Evolutionary conservation across 306 rosid species (phyloP).

Genomic region (Hippophae gyantsensis): DNA sequence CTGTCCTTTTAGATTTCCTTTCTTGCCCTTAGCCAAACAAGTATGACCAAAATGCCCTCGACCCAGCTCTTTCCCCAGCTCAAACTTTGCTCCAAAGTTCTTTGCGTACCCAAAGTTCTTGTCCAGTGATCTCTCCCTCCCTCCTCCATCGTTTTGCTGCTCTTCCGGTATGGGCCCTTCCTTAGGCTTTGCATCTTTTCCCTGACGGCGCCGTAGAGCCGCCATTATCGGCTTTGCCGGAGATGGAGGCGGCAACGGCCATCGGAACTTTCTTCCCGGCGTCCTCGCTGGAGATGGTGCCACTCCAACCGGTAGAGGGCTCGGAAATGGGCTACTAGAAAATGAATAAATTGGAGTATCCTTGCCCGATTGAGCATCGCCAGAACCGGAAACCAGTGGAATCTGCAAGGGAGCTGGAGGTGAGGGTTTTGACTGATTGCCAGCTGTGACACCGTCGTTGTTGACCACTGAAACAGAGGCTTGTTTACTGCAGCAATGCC

Average conservation of each 20-base stretch:
- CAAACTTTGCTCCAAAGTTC: conserved; percentile 75
- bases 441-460: conserved; percentile 17
- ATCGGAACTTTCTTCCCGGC: conserved; percentile 63
- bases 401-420: conserved; percentile 4
- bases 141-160: conserved; percentile 37
- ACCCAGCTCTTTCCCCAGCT: conserved; percentile 85
- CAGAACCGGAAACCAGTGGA: conserved; percentile 13
- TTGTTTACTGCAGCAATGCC: conserved; percentile 71
- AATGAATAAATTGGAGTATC: conserved; percentile 55
- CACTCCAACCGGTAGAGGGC: conserved; percentile 73
- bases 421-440: conserved; percentile 23
- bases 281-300: conserved; percentile 83
- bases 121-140: conserved; percentile 57
- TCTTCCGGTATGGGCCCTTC: conserved; percentile 89
- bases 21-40: conserved; percentile 79
- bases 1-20: conserved; percentile 78
- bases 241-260: conserved; percentile 91
- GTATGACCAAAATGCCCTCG: conserved; percentile 99
- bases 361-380: conserved; percentile 38
- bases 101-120: conserved; percentile 79
- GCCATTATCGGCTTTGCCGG: conserved; percentile 99
- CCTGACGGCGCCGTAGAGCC: conserved; percentile 49
- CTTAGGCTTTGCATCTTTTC: conserved; percentile 44
- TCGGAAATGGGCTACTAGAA: conserved; percentile 50
- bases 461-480: conserved; percentile 38